Evolutionary conservation across 352 stramenopile species (phyloP), one percentile per base, ranked within the genome.

Genomic region (Blastocystis sp.): DNA sequence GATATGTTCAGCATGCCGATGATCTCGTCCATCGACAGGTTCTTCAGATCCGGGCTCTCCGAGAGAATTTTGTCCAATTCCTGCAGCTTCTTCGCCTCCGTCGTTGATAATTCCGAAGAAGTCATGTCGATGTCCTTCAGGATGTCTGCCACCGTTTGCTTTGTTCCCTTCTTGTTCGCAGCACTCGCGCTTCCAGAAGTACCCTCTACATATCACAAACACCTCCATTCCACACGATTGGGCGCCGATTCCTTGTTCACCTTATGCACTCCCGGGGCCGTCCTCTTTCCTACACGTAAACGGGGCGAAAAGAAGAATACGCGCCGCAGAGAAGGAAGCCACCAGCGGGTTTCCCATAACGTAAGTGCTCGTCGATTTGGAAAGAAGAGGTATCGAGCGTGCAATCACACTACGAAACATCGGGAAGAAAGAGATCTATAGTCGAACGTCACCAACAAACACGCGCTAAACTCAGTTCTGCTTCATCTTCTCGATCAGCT

Each of bases 1-100:
- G 74, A 84, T 11, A 84, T 61, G 66, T 84, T 84, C 61, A 84
- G 43, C 74, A 84, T 84, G n/a, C 54, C 74, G 60, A 84, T 84
- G 54, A 84, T 84, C 61, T 84, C 74, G 38, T 84, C 74, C 74
- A 84, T 84, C 9, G 74, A 68, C 74, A 84, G 40, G 40, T 84
- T 84, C 57, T 69, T 84, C 60, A 84, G 38, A 59, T 84, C 74
- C 24, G 74, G 74, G 28, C 24, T 84, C 60, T 84, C 74, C 10
- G 52, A 70, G 17, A 84, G 57, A n/a, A 84, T 68, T 17, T 84
- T 62, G 24, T 84, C 60, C 14, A 84, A 42, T 38, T 84, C 74
- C 40, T 70, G 0, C 57, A 84, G 60, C 61, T 84, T 84, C 74
- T 84, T 52, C 10, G 60, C 34, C 60, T 84, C 74, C 14, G 38